Evolutionary conservation across 140 eudicot species (phyloP).

Genomic region (Flaveria floridana): DNA sequence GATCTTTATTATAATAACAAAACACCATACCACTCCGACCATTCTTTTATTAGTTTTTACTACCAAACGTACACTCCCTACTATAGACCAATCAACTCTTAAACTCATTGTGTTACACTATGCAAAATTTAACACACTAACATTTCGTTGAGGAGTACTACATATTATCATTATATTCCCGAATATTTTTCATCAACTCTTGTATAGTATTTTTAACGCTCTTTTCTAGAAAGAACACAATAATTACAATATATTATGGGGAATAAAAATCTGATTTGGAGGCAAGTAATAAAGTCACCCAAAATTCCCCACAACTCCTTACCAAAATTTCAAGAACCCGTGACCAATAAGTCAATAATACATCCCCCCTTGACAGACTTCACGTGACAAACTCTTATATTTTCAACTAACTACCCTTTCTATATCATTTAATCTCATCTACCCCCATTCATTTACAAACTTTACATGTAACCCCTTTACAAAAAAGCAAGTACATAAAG

Average conservation of each 20-base stretch:
- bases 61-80: too few species aligned
- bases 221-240: not conserved
- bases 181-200: too few species aligned
- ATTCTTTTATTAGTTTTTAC: too few species aligned
- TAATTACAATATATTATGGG: not conserved
- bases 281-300: slow-evolving; percentile 26
- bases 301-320: slow-evolving; percentile 21
- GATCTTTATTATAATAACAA: too few species aligned
- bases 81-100: too few species aligned
- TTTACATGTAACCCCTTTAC: not conserved
- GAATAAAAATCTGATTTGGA: slow-evolving; percentile 13
- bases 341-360: slow-evolving; percentile 18
- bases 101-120: too few species aligned
- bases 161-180: too few species aligned
- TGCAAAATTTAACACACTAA: too few species aligned
- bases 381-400: slow-evolving; percentile 17
- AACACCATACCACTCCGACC: too few species aligned
- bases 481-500: not conserved
- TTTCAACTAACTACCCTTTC: slow-evolving; percentile 1
- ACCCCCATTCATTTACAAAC: not conserved
- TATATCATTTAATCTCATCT: not conserved
- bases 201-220: too few species aligned
- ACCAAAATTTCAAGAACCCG: slow-evolving; percentile 24
- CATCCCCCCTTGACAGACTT: slow-evolving; percentile 22
- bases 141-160: too few species aligned